phyloP scores from a whole-genome alignment of 129 eudicot genomes.

The Logfia minima region DNA sequence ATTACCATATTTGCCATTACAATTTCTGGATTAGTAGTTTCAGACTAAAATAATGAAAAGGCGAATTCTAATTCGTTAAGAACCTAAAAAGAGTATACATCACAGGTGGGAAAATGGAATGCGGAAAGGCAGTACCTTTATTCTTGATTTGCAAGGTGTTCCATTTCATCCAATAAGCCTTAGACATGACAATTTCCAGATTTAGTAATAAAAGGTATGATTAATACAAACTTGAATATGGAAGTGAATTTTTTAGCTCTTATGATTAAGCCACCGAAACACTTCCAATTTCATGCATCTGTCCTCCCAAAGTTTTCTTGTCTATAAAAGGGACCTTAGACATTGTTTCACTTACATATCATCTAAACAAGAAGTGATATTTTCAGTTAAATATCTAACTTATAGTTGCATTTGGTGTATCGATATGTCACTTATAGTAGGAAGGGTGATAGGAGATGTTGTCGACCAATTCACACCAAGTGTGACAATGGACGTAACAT shows the following conservation, averaged over 20 bases:
- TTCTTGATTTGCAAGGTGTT: constrained; percentile 39
- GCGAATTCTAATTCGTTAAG: constrained; percentile 21
- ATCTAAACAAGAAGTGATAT: constrained; percentile 15
- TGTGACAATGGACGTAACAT: constrained; percentile 59
- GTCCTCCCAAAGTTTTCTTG: constrained; percentile 22
- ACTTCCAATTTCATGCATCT: constrained; percentile 27
- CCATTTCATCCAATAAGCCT: constrained; percentile 21
- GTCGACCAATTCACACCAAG: constrained; percentile 76
- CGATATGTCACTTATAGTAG: constrained; percentile 52
- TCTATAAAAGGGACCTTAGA: constrained; percentile 51
- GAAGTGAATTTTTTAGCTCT: constrained; percentile 33
- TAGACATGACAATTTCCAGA: constrained; percentile 36
- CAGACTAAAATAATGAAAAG: constrained; percentile 14
- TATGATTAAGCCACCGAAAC: constrained; percentile 36
- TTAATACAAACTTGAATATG: constrained; percentile 23
- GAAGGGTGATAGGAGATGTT: constrained; percentile 87
- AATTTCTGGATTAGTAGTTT: constrained; percentile 6
- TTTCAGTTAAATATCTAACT: constrained; percentile 6
- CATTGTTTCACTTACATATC: constrained; percentile 15
- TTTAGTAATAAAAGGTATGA: constrained; percentile 29
- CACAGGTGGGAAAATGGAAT: constrained; percentile 24
- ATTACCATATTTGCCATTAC: background rate
- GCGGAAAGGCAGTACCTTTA: constrained; percentile 30
- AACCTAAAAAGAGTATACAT: constrained; percentile 15
- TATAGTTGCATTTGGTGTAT: background rate